Base-by-base conservation (phyloP, 2,329 filamentous ascomycete genomes). In the Exserohilum rostratum region DNA sequence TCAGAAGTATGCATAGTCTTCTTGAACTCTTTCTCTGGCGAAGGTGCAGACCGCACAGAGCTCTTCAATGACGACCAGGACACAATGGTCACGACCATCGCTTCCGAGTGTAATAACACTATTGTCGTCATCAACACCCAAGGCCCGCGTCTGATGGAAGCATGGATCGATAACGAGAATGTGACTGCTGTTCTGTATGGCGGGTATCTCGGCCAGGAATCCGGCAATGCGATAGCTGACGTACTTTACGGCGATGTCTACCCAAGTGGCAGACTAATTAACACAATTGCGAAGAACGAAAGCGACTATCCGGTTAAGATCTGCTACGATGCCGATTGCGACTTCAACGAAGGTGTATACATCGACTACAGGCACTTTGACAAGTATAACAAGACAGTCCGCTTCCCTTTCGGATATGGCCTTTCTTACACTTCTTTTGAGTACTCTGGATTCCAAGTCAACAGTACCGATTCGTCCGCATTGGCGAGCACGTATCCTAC, bases 281-380 rank as follows among this genome's bases (percentile, higher is more conserved):
- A 46, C 5, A 46, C 20, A 9, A 11, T 46, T n/a, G 44, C 44
- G 10, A 38, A 46, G 44, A 46, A 30, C n/a, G 44, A 38, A n/a
- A 37, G 33, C 10, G 33, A 46, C 25, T 45, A 31, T 34, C 33
- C 33, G 4, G 6, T 34, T n/a, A 12, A n/a, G 13, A n/a, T n/a
- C n/a, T n/a, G n/a, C n/a, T n/a, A n/a, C n/a, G n/a, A n/a, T n/a
- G n/a, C 33, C 42, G 42, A 45, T 6, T 29, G 13, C 11, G 22
- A 25, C 12, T 45, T 27, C 4, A 45, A 31, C 29, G 33, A 46
- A n/a, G 44, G 44, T 22, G 15, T 35, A 20, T 46, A 35, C 15
- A 46, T 38, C 18, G 44, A 46, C 17, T 46, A 38, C 30, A 34
- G 22, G 18, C 33, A 46, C 44, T 37, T 46, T 10, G 44, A 46